Evolutionary conservation across 768 basidiomycete genomes (phyloP), one percentile per base, ranked within the genome.

Genomic region (Termitomyces titanicus): DNA sequence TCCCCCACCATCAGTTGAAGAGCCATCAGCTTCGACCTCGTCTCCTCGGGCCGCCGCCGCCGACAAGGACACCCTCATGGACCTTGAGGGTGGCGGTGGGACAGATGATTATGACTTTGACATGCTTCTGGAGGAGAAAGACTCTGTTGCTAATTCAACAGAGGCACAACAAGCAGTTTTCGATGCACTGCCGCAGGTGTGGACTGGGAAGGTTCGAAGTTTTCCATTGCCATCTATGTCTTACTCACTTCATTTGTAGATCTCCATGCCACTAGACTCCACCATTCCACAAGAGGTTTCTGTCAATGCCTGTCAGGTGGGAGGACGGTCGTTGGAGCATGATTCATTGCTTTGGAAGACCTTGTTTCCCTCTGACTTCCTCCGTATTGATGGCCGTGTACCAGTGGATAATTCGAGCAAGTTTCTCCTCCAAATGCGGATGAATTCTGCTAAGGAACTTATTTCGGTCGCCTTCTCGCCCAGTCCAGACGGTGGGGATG

Each of bases 341-440:
- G 76, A 80, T 53, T 86, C 86, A 1, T 68, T 73, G 2, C 79
- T 89, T 24, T 95, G 94, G 93, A 76, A 76, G 53, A 84, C 82
- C 0, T 74, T 96, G 33, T 89, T 95, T 66, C 89, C 91, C 15
- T 74, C 81, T 11, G 80, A 82, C 42, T 73, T 79, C 20, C 76
- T 94, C 20, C 76, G 85, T 22, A 90, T 94, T 57, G 92, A 93
- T 60, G 93, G 93, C 0, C 86, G 93, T 35, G 91, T 96, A 22
- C 83, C 87, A 3, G 82, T 84, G 3, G 79, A 80, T n/a, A 85
- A 81, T 57, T 92, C 92, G 2, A 72, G 82, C 13, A 82, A 90
- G 55, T 96, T 92, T 68, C 73, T 96, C 43, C 73, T 92, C 18
- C 85, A 90, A 53, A 89, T 84, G 67, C 78, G 89, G 38, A 72